phyloP scores from a whole-genome alignment of 306 rosid species.

The Lathyrus oleraceus region DNA sequence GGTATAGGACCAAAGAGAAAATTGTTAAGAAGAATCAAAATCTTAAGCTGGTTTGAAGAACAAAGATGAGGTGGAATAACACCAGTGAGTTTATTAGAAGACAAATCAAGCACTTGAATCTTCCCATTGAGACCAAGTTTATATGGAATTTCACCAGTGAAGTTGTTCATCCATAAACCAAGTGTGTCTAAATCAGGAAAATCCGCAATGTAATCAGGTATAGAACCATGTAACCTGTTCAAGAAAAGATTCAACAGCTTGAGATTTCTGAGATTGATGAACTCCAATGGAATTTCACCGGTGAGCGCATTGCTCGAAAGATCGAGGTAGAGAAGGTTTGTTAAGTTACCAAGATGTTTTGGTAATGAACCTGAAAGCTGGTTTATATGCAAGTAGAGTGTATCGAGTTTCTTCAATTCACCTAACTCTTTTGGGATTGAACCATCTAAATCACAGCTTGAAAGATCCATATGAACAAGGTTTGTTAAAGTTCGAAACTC shows the following conservation, averaged over 20 bases:
- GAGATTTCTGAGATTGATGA: slow-evolving; percentile 57
- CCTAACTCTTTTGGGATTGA: slow-evolving; percentile 74
- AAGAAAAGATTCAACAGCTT: slow-evolving; percentile 77
- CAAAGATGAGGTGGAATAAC: slow-evolving; percentile 68
- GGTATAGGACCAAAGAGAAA: slow-evolving; percentile 87
- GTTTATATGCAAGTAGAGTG: slow-evolving; percentile 73
- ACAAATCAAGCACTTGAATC: slow-evolving; percentile 75
- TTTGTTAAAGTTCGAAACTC: slow-evolving; percentile 65
- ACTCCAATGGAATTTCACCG: slow-evolving; percentile 83
- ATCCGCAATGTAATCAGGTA: slow-evolving; percentile 72
- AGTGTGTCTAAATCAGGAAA: slow-evolving; percentile 63
- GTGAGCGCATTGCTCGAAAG: slow-evolving; percentile 77
- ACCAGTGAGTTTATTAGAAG: slow-evolving; percentile 88
- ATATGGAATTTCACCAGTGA: slow-evolving; percentile 76
- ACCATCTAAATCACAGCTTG: slow-evolving; percentile 69
- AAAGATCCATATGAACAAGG: slow-evolving; percentile 70
- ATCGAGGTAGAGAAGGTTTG: slow-evolving; percentile 58
- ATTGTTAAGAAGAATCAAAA: slow-evolving; percentile 69
- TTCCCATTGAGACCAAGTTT: slow-evolving; percentile 71
- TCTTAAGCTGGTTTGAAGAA: slow-evolving; percentile 59
- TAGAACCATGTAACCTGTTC: slow-evolving; percentile 81
- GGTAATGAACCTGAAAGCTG: slow-evolving; percentile 74
- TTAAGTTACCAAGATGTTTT: slow-evolving; percentile 65
- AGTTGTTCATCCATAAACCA: slow-evolving; percentile 82
- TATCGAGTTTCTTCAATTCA: slow-evolving; percentile 57